Base-by-base conservation (phyloP, 2,329 filamentous ascomycete species). In the Cryphonectria parasitica region DNA sequence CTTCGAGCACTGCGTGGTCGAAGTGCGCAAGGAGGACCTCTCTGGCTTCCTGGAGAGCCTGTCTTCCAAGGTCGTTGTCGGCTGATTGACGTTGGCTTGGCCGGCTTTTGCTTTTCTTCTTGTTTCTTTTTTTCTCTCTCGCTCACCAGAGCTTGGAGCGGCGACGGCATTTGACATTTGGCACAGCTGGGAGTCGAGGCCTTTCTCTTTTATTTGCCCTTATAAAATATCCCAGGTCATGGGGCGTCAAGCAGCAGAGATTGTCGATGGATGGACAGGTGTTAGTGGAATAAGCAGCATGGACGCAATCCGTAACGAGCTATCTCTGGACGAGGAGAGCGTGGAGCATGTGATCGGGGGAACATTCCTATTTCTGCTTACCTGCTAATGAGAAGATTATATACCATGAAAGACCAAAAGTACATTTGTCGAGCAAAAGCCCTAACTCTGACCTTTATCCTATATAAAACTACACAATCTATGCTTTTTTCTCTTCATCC, bases 1-100 rank as follows among this genome's bases (percentile, higher is more conserved):
- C 80, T 99, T 99, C 77, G 96, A 99, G 81, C 93, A 97, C 79
- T 97, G 94, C 77, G 96, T 98, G 10, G 95, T 98, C 63, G 96
- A 99, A 80, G 95, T 99, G n/a, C 91, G 91, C 82, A 98, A 97
- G 83, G 96, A 98, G 78, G 96, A 98, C 81, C 83, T 99, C 39
- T 89, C 90, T 22, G 93, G 91, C 0, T 99, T 99, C 79, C 84
- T 99, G 74, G 96, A 99, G 83, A 91, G 91, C 69, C 81, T 99
- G 78, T 98, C 95, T 81, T 91, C 94, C 87, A 97, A 97, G 86
- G 90, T 90, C 69, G 94, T 98, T 25, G 91, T 91, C 68, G 88
- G 89, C 60, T 91, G 78, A 79, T n/a, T 10, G 39, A 15, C 13
- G 6, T 25, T n/a, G 19, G 68, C 19, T n/a, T 39, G 22, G n/a